Percentiles rank a stretch among this genome's conserved stretches.
These are phyloP conservation scores for Fabrea salina DNA, from an alignment of 169 alveolate genomes.

Conservation along the genomic window DNA sequence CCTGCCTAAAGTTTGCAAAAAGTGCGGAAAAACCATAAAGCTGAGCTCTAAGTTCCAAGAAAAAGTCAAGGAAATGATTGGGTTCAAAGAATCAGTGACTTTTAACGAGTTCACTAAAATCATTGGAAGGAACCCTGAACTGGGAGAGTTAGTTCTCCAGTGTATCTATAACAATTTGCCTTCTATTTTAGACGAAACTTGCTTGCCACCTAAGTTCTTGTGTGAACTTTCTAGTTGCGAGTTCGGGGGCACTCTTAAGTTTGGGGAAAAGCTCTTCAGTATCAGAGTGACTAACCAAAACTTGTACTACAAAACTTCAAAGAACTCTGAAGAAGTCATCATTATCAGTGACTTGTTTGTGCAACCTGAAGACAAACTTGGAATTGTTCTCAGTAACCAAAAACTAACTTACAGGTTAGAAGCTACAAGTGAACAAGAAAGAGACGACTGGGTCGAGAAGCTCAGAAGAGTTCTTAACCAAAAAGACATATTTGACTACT, in stretches of 20 bases:
- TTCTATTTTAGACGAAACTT: not conserved
- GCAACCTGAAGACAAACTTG: not conserved
- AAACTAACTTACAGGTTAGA: not conserved
- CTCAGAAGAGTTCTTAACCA: not conserved
- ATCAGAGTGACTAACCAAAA: not conserved
- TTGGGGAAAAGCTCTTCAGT: not conserved
- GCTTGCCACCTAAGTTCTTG: not conserved
- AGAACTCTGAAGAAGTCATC: not conserved
- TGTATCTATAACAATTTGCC: not conserved
- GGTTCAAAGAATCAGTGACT: not conserved
- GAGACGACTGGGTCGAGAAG: slow-evolving; percentile 21
- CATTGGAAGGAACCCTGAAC: not conserved
- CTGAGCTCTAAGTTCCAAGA: not conserved
- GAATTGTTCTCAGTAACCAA: not conserved
- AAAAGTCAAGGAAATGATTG: not conserved
- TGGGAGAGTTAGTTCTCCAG: not conserved
- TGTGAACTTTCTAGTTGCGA: not conserved
- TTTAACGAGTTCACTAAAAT: not conserved
- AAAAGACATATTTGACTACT: no score
- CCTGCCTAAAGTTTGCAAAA: slow-evolving; percentile 16
- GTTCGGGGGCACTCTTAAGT: not conserved
- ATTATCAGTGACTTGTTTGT: not conserved
- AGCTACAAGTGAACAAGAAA: not conserved
- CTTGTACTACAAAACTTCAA: not conserved
- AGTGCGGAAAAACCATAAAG: not conserved